Conservation (phyloP, 805 yeast genomes). For the Phaffomyces antillensis region DNA sequence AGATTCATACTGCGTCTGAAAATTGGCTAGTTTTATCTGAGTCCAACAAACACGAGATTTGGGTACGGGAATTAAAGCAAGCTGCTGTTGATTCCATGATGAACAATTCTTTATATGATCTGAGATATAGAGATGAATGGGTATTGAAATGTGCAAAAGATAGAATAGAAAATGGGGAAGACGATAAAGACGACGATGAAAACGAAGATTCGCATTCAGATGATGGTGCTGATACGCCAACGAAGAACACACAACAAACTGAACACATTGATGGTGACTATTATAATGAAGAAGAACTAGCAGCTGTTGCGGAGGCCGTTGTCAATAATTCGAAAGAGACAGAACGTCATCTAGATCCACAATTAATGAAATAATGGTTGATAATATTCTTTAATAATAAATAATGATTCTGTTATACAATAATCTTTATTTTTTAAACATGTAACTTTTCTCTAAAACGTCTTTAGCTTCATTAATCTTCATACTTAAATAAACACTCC, state of each 20-base stretch:
- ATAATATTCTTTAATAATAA: background rate
- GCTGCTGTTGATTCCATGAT: conserved; percentile 40
- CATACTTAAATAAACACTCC: conserved; percentile 73
- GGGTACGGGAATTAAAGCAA: conserved; percentile 36
- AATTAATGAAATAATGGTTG: conserved; percentile 3
- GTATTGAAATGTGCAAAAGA: conserved; percentile 24
- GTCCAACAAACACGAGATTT: conserved; percentile 31
- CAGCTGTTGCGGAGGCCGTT: conserved; percentile 24
- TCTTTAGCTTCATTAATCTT: conserved; percentile 86
- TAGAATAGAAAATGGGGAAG: conserved; percentile 1
- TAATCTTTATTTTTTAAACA: conserved; percentile 24
- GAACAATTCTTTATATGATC: conserved; percentile 33
- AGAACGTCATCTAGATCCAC: conserved; percentile 14
- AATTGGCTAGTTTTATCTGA: conserved; percentile 35
- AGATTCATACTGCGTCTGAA: conserved; percentile 38
- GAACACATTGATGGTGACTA: conserved; percentile 1
- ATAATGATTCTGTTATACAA: background rate
- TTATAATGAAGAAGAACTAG: conserved; percentile 18
- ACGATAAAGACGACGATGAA: conserved; percentile 3
- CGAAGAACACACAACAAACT: background rate
- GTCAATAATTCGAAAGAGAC: conserved; percentile 9
- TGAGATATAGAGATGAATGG: conserved; percentile 36
- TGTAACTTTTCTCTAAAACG: conserved; percentile 57
- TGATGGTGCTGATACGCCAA: background rate
- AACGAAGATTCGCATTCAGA: background rate